Base-by-base conservation (phyloP, 331 rosid species). In the Arachis monticola region DNA sequence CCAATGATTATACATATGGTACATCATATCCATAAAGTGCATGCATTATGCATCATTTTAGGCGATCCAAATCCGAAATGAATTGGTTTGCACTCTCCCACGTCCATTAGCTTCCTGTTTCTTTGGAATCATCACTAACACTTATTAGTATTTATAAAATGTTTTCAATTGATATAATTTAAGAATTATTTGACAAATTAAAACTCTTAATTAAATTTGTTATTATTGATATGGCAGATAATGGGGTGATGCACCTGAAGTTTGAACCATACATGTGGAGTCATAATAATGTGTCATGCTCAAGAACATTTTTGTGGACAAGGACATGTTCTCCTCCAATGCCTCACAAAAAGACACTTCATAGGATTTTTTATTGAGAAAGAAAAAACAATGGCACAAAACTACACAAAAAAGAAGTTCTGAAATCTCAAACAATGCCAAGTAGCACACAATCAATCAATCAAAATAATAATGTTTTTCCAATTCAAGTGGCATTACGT, bases 241-340 rank as follows among this genome's bases (percentile, higher is more conserved):
- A 52, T 17, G 56, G 31, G n/a, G 31, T 46, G 50, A 68, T 85
- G 58, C 75, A 75, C 67, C 73, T 75, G 9, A 35, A 10, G 30
- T 84, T 80, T 72, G 72, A 64, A 58, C 93, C 91, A 82, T 64
- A 87, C 90, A 84, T 55, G 83, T 88, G 85, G 77, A 87, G 85
- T 76, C 78, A 46, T 67, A 3, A 64, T 44, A 51, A 51, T 51
- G 0, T 65, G 72, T 69, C 75, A 70, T 66, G 84, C 72, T 76
- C 85, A 55, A 60, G 63, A 82, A 57, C 72, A 83, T 58, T 72
- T 48, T 65, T 17, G 92, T 82, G 92, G 92, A 81, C 89, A 77
- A 71, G 51, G 78, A 86, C 90, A 55, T 42, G 3, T 59, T 56
- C 59, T 53, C 58, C 83, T 40, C 51, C 42, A 47, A 7, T 72